These are phyloP conservation scores for Pseudogymnoascus sp. DNA, from an alignment of 2,329 filamentous ascomycete species.

Conservation along the genomic window DNA sequence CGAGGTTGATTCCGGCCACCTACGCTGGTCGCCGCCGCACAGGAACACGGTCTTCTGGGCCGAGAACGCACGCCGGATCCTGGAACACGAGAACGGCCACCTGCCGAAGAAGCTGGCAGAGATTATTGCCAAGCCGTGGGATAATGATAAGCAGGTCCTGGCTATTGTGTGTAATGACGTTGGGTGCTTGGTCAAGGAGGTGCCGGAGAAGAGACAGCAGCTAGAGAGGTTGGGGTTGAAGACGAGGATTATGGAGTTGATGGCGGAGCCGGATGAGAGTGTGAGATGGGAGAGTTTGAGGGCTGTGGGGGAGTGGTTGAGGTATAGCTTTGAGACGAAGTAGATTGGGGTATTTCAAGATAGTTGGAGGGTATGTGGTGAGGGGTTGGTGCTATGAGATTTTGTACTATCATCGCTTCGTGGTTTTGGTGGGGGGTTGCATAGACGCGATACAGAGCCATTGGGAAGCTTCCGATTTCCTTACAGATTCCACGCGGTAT, in stretches of 20 bases:
- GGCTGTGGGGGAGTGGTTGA: constrained; percentile 67
- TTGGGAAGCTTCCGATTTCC: not conserved
- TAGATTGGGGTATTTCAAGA: constrained; percentile 9
- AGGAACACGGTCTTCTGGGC: constrained; percentile 64
- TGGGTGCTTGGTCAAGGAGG: constrained; percentile 61
- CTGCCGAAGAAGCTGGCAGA: constrained; percentile 60
- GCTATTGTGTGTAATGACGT: constrained; percentile 70
- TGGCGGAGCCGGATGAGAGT: constrained; percentile 62
- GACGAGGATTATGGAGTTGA: constrained; percentile 62
- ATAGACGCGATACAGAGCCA: not conserved
- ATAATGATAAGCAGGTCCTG: constrained; percentile 64
- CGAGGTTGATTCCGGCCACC: constrained; percentile 60
- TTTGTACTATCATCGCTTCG: not conserved
- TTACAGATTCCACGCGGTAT: not conserved
- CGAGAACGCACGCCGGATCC: constrained; percentile 62
- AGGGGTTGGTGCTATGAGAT: not conserved
- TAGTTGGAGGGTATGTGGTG: not conserved
- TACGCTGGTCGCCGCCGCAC: constrained; percentile 71
- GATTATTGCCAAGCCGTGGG: constrained; percentile 60
- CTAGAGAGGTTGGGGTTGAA: constrained; percentile 64
- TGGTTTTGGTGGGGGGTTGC: not conserved
- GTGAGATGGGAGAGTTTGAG: constrained; percentile 69
- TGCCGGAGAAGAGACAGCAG: constrained; percentile 58
- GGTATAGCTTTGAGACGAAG: constrained; percentile 55
- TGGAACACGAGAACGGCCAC: constrained; percentile 59